Evolutionary conservation across 2,329 filamentous ascomycete species (phyloP).

Genomic region (Xenoacremonium recifei): DNA sequence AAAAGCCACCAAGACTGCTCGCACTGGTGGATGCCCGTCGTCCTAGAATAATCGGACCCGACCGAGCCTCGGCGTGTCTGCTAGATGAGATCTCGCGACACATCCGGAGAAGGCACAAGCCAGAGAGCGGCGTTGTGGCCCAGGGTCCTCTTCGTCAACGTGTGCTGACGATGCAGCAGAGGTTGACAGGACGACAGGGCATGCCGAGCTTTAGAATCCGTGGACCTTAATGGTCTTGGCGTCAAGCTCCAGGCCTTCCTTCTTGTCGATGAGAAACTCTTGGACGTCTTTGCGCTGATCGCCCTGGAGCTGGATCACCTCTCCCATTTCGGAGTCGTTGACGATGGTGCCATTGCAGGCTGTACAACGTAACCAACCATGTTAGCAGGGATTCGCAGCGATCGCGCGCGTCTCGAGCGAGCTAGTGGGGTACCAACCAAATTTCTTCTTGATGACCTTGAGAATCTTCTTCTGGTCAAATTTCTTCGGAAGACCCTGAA

Average conservation of each 20-base stretch:
- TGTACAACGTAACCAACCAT: constrained; percentile 32
- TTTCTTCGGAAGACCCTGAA: constrained; percentile 97
- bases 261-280: constrained; percentile 95
- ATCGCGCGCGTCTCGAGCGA: no score
- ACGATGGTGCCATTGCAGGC: constrained; percentile 99
- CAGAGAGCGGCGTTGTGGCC: constrained; percentile 28
- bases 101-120: constrained; percentile 29
- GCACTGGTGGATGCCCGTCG: constrained; percentile 30
- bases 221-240: constrained; percentile 93
- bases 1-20: constrained; percentile 24
- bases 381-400: no score
- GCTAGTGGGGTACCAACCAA: constrained; percentile 67
- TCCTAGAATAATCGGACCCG: constrained; percentile 31
- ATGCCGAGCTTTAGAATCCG: constrained; percentile 46
- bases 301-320: constrained; percentile 99
- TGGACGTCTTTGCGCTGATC: constrained; percentile 99
- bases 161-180: constrained; percentile 26
- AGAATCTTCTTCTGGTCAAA: constrained; percentile 99
- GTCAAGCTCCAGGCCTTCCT: constrained; percentile 90
- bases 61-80: constrained; percentile 30
- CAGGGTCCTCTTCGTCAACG: constrained; percentile 31
- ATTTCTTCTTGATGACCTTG: constrained; percentile 99
- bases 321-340: constrained; percentile 92
- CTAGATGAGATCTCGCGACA: no score
- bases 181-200: constrained; percentile 38